phyloP scores from a whole-genome alignment of 768 basidiomycete species.

The Paxillus rubicundulus region DNA sequence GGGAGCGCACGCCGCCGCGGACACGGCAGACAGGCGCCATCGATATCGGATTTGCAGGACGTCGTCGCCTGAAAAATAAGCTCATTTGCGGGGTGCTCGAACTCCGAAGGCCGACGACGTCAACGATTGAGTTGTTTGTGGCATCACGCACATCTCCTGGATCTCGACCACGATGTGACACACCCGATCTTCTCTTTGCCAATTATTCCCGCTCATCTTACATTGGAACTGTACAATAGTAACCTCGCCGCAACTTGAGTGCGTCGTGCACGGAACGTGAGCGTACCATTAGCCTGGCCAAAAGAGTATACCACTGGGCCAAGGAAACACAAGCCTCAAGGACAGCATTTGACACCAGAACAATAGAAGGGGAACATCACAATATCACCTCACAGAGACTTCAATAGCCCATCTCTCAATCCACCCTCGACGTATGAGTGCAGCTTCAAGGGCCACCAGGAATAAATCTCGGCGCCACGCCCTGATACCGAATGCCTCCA shows the following conservation, averaged over 20 bases:
- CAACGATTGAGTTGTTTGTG: constrained; percentile 12
- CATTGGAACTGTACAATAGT: too few relatives aligned
- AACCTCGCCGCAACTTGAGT: too few relatives aligned
- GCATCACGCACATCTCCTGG: constrained; percentile 9
- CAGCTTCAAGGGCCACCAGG: constrained; percentile 52
- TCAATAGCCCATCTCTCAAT: constrained; percentile 47
- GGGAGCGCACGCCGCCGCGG: constrained; percentile 24
- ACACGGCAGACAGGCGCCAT: constrained; percentile 29
- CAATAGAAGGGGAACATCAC: not conserved
- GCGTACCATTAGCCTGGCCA: too few relatives aligned
- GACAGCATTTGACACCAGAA: not conserved
- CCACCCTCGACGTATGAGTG: constrained; percentile 42
- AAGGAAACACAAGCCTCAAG: not conserved
- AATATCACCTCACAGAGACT: constrained; percentile 15
- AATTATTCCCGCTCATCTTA: not conserved
- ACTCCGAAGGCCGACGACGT: too few relatives aligned
- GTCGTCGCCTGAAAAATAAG: constrained; percentile 13
- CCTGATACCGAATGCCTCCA: constrained; percentile 26
- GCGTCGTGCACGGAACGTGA: too few relatives aligned
- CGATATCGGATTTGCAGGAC: constrained; percentile 31
- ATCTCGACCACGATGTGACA: constrained; percentile 5
- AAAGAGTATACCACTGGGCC: too few relatives aligned
- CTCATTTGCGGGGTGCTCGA: not conserved
- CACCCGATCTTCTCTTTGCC: not conserved
- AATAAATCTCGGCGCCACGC: constrained; percentile 49